phyloP scores from a whole-genome alignment of 1,284 basidiomycete species.

The Fomes fomentarius region DNA sequence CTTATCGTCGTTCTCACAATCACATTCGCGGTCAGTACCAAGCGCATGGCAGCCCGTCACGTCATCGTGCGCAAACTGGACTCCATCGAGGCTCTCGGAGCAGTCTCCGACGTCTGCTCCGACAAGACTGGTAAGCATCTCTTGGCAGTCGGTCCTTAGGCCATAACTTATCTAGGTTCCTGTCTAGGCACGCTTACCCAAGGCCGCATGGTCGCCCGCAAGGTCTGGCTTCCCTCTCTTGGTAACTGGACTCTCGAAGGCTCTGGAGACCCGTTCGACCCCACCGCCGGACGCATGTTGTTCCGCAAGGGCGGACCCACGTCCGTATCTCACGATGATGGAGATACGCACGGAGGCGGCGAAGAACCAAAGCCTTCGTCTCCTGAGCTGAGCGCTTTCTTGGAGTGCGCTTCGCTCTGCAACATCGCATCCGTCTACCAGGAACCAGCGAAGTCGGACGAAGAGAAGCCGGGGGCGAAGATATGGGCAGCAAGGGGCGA shows the following conservation, averaged over 20 bases:
- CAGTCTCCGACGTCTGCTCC: constrained; percentile 2
- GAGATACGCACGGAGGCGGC: neutral
- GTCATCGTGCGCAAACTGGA: constrained; percentile 57
- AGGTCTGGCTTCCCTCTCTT: constrained; percentile 51
- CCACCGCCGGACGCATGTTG: constrained; percentile 3
- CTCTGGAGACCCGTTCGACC: constrained; percentile 9
- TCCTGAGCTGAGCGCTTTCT: neutral
- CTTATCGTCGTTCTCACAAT: constrained; percentile 47
- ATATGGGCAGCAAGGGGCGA: constrained; percentile 72
- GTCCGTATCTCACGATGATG: neutral
- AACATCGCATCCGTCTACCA: constrained; percentile 10
- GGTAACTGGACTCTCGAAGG: constrained; percentile 2
- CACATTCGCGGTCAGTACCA: constrained; percentile 54
- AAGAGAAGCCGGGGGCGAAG: constrained; percentile 23
- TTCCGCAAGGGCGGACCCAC: neutral
- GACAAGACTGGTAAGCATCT: constrained; percentile 2
- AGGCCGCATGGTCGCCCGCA: constrained; percentile 58
- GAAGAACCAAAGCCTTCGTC: neutral
- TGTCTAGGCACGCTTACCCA: constrained; percentile 66
- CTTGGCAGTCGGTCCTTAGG: constrained; percentile 46
- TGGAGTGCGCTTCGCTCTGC: constrained; percentile 16
- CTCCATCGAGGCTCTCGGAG: constrained; percentile 57
- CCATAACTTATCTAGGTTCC: constrained; percentile 63
- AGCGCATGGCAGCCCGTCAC: constrained; percentile 52
- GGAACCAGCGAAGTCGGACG: neutral